Evolutionary conservation across 1,284 basidiomycete species (phyloP).

Genomic region (Rhodotorula sp.): DNA sequence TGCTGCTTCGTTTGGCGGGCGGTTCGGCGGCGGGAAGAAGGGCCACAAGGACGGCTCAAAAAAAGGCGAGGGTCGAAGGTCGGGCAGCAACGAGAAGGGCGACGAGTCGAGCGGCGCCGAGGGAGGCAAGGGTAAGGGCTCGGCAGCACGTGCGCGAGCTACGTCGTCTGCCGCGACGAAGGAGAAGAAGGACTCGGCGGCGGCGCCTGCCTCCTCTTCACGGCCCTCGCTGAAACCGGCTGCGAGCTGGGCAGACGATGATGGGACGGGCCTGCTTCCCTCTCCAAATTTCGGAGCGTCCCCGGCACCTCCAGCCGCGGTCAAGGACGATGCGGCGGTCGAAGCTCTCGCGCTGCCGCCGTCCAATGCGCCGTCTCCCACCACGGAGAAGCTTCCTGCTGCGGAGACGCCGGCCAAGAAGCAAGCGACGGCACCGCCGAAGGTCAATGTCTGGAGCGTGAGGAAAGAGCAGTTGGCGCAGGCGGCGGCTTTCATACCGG

Average conservation of each 20-base stretch:
- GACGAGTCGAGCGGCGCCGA: not conserved
- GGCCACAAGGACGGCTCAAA: constrained; percentile 8
- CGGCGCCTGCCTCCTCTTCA: not conserved
- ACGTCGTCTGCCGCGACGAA: not conserved
- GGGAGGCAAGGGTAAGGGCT: not conserved
- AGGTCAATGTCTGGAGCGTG: constrained; percentile 38
- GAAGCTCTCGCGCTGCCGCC: constrained; percentile 11
- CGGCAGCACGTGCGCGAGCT: not conserved
- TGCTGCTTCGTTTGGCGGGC: not conserved
- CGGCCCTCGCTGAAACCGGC: constrained; percentile 20
- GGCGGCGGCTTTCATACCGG: not conserved
- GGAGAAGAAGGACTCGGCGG: constrained; percentile 2
- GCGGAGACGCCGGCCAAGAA: constrained; percentile 4
- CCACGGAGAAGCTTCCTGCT: not conserved
- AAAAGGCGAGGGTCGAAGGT: not conserved
- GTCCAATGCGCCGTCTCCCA: not conserved
- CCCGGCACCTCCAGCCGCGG: constrained; percentile 2
- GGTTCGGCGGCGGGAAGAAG: constrained; percentile 3
- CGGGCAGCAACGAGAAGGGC: not conserved
- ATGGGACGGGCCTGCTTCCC: constrained; percentile 11
- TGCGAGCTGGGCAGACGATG: constrained; percentile 32
- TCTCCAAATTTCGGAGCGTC: constrained; percentile 23
- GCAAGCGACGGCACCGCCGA: constrained; percentile 20
- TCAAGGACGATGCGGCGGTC: constrained; percentile 1
- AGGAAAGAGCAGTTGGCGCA: constrained; percentile 33